Evolutionary conservation across 2,329 filamentous ascomycete species (phyloP).

Genomic region (Fusarium begoniae): DNA sequence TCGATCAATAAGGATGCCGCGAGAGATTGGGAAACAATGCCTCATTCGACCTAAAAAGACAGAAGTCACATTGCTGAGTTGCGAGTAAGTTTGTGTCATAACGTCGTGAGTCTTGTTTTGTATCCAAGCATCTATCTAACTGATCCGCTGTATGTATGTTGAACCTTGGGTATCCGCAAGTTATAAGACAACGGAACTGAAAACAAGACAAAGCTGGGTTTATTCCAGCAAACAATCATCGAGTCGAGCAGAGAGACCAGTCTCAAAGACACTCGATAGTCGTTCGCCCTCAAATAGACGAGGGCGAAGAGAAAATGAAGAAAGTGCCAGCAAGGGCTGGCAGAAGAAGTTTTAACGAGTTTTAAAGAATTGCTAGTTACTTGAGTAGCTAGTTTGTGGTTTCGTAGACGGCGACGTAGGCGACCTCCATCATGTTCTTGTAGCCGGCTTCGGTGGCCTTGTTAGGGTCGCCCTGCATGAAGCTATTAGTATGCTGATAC

Average conservation of each 20-base stretch:
- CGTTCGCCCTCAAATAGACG: not conserved
- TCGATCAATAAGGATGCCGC: no score
- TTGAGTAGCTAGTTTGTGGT: slow-evolving; percentile 16
- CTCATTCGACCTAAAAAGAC: no score
- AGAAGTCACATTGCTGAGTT: not conserved
- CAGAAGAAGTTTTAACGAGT: slow-evolving; percentile 1
- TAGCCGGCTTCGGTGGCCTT: slow-evolving; percentile 48
- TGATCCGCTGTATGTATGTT: slow-evolving; percentile 1
- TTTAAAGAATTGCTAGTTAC: not conserved
- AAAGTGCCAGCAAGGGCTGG: not conserved
- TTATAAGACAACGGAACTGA: not conserved
- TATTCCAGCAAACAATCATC: not conserved
- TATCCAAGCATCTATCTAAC: slow-evolving; percentile 23
- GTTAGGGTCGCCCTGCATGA: slow-evolving; percentile 46
- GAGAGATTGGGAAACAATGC: no score
- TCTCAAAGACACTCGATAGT: not conserved
- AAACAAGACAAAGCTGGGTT: slow-evolving; percentile 12
- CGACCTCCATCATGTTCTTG: slow-evolving; percentile 53
- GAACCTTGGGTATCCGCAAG: slow-evolving; percentile 9
- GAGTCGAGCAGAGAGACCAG: not conserved
- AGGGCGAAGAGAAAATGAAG: slow-evolving; percentile 13
- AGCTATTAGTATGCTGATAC: not conserved
- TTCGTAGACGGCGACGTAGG: slow-evolving; percentile 53
- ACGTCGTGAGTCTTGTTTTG: slow-evolving; percentile 22
- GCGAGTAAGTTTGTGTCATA: not conserved